Percentiles rank a stretch among this genome's conserved stretches.
Conservation (phyloP, 2,329 filamentous ascomycete species). For the Pseudogymnoascus sp. region DNA sequence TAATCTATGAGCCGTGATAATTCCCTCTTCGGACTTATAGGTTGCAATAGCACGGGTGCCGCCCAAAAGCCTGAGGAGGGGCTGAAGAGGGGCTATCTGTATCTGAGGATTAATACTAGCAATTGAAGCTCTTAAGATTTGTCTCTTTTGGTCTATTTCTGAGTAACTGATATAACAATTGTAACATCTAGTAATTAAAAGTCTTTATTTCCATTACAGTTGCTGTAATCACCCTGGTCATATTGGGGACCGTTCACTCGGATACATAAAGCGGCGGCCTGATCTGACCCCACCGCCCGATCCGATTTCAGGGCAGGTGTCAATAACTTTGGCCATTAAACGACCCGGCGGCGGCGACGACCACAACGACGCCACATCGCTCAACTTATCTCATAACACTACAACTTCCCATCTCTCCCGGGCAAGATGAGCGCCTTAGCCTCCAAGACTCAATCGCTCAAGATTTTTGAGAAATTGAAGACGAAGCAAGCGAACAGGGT, state of each 20-base stretch:
- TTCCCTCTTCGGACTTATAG: neutral
- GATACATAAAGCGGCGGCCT: neutral
- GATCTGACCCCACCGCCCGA: constrained; percentile 5
- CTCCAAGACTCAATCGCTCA: constrained; percentile 89
- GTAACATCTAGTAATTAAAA: neutral
- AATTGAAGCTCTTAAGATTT: neutral
- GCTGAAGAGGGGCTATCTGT: too few species aligned
- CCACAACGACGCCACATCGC: constrained; percentile 2
- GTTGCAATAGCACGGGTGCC: neutral
- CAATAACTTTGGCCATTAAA: constrained; percentile 4
- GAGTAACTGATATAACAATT: neutral
- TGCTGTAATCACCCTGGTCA: neutral
- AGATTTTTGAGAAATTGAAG: constrained; percentile 97
- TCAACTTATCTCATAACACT: neutral
- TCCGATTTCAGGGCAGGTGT: constrained; percentile 9
- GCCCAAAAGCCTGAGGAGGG: neutral
- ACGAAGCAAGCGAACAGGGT: constrained; percentile 92
- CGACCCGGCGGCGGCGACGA: neutral
- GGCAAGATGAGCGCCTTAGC: constrained; percentile 54
- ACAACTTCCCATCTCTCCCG: constrained; percentile 16
- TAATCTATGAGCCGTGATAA: neutral
- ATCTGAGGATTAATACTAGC: neutral
- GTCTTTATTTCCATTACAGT: neutral
- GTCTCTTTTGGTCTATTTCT: neutral
- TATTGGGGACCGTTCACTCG: neutral